Conservation (phyloP, 2,329 filamentous ascomycete genomes). For the Ophiocordyceps polyrhachis-furcata region DNA sequence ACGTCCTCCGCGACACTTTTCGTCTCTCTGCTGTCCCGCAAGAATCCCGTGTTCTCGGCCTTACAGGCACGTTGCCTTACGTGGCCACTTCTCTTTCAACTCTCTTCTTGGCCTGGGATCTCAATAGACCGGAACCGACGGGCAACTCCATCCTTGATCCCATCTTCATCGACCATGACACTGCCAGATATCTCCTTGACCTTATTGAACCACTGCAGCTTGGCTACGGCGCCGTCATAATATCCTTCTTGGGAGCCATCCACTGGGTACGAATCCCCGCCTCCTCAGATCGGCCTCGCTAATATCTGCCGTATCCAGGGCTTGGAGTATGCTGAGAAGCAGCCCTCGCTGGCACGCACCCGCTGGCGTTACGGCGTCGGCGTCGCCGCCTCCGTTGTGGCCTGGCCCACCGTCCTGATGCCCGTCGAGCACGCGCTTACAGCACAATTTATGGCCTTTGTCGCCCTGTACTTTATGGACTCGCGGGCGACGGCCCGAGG, state of each 20-base stretch:
- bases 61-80: slow-evolving; percentile 72
- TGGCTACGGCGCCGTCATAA: slow-evolving; percentile 79
- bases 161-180: slow-evolving; percentile 48
- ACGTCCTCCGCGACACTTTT: slow-evolving; percentile 51
- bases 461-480: slow-evolving; percentile 72
- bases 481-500: slow-evolving; percentile 51
- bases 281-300: too few relatives aligned
- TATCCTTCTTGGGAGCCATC: slow-evolving; percentile 83
- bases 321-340: slow-evolving; percentile 61
- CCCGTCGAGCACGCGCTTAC: slow-evolving; percentile 74
- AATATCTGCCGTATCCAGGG: slow-evolving; percentile 24
- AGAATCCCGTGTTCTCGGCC: slow-evolving; percentile 48
- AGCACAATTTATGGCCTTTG: slow-evolving; percentile 70
- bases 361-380: slow-evolving; percentile 72
- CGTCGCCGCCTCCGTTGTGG: slow-evolving; percentile 57
- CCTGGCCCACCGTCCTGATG: slow-evolving; percentile 79
- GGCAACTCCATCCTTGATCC: slow-evolving; percentile 34
- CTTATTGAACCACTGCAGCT: slow-evolving; percentile 75
- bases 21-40: slow-evolving; percentile 44
- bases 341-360: slow-evolving; percentile 39
- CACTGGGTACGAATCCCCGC: slow-evolving; percentile 44
- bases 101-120: slow-evolving; percentile 64
- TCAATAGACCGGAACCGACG: slow-evolving; percentile 46
- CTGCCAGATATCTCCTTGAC: slow-evolving; percentile 52
- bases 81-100: slow-evolving; percentile 69